Evolutionary conservation across 108 stramenopile genomes (phyloP), one percentile per base, ranked within the genome.

Genomic region (Asterionellopsis glacialis): DNA sequence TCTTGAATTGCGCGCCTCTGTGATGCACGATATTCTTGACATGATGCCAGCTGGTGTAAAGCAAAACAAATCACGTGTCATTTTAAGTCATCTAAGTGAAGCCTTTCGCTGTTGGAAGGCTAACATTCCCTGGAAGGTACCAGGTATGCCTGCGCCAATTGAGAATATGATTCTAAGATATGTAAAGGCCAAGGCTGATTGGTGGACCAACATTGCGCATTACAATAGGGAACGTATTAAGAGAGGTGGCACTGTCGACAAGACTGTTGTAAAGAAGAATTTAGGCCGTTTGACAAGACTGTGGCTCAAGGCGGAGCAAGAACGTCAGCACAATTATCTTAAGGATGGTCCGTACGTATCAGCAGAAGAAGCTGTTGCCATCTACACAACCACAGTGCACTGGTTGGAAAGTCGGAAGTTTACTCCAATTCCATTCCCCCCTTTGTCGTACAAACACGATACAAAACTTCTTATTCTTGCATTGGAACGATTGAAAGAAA

Each of bases 111-210:
- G 99, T 75, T 99, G 96, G 96, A 99, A 99, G 81, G 96, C 98
- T 41, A 98, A 98, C 72, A 96, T 97, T 81, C 96, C 96, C 1
- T 98, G 98, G 98, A 97, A 97, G 77, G 98, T 98, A 12, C 99
- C 99, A 9, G 97, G 99, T 0, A 97, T 99, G 94, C 99, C 99
- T 3, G 96, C 95, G 9, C 97, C 97, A 9, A 94, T 99, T 57
- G 99, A 99, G 74, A 98, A 98, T 76, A 98, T 99, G 97, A 99
- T 99, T 72, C 79, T 99, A 26, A 91, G 99, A 55, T 99, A 99
- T 69, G 96, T 99, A 60, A 99, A 99, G 81, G 81, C 96, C 40
- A 99, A 99, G 83, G 99, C 99, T 26, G 99, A 99, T 75, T 99
- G 97, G 97, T 99, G 97, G 97, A 95, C 94, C 10, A 95, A 95